phyloP scores from a whole-genome alignment of 805 yeast genomes.

The Lipomyces yamadae region DNA sequence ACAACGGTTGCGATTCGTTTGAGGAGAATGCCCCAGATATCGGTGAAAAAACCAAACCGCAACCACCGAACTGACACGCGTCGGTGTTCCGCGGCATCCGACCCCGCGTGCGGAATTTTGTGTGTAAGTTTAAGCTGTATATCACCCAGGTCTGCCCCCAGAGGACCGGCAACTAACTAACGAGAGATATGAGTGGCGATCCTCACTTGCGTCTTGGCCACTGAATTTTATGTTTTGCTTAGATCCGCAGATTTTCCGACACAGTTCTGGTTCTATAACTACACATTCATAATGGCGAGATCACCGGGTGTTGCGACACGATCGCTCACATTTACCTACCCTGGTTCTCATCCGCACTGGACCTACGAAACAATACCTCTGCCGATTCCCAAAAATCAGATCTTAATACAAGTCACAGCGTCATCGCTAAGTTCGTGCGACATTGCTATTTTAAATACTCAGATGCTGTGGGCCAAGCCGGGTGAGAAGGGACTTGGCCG shows the following conservation, averaged over 20 bases:
- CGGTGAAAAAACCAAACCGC: too few species aligned
- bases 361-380: conserved; percentile 46
- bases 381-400: conserved; percentile 54
- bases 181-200: not conserved
- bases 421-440: conserved; percentile 72
- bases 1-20: too few species aligned
- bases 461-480: conserved; percentile 48
- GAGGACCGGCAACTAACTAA: not conserved
- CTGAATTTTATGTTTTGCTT: not conserved
- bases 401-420: conserved; percentile 63
- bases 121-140: too few species aligned
- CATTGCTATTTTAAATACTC: conserved; percentile 61
- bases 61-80: too few species aligned
- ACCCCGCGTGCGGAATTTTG: too few species aligned
- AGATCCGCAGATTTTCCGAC: not conserved
- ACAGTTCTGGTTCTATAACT: not conserved
- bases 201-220: not conserved
- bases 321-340: conserved; percentile 31
- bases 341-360: conserved; percentile 36
- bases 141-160: too few species aligned
- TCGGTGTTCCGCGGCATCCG: too few species aligned
- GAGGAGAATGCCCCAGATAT: too few species aligned
- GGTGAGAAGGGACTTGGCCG: conserved; percentile 71
- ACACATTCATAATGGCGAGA: conserved; percentile 18
- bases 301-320: conserved; percentile 25